Evolutionary conservation across 2,329 filamentous ascomycete species (phyloP).

Genomic region (Dothideomycetidae sp.): DNA sequence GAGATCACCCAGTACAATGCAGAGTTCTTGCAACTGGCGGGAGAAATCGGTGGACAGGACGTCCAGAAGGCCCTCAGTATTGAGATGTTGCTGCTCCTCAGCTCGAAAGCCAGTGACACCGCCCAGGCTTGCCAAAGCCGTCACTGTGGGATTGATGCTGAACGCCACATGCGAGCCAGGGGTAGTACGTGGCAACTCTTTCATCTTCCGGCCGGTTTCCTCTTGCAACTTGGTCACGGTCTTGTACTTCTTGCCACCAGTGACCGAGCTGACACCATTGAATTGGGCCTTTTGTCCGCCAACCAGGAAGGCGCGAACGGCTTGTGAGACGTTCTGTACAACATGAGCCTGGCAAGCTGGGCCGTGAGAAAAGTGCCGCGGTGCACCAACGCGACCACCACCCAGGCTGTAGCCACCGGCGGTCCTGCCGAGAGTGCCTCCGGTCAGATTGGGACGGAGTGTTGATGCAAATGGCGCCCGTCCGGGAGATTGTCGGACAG

Average conservation of each 20-base stretch:
- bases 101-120: conserved; percentile 38
- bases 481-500: conserved; percentile 50
- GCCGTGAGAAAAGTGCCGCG: conserved; percentile 79
- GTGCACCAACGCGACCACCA: conserved; percentile 55
- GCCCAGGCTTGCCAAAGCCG: conserved; percentile 62
- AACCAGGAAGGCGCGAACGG: conserved; percentile 82
- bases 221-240: conserved; percentile 62
- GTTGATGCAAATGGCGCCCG: conserved; percentile 78
- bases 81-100: conserved; percentile 42
- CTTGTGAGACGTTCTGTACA: conserved; percentile 86
- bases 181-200: conserved; percentile 38
- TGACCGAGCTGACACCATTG: conserved; percentile 54
- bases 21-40: conserved; percentile 69
- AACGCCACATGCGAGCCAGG: conserved; percentile 84
- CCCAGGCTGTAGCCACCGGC: conserved; percentile 71
- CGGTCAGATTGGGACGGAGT: conserved; percentile 82
- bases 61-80: conserved; percentile 72
- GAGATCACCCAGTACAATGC: conserved; percentile 65
- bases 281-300: conserved; percentile 80
- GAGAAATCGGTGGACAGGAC: conserved; percentile 79
- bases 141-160: conserved; percentile 74
- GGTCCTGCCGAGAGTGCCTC: conserved; percentile 67
- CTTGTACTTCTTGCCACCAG: conserved; percentile 67
- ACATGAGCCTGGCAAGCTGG: conserved; percentile 79
- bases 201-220: conserved; percentile 54